Evolutionary conservation across 2,329 filamentous ascomycete species (phyloP).

Genomic region (Ceratocystis diversiconidia): DNA sequence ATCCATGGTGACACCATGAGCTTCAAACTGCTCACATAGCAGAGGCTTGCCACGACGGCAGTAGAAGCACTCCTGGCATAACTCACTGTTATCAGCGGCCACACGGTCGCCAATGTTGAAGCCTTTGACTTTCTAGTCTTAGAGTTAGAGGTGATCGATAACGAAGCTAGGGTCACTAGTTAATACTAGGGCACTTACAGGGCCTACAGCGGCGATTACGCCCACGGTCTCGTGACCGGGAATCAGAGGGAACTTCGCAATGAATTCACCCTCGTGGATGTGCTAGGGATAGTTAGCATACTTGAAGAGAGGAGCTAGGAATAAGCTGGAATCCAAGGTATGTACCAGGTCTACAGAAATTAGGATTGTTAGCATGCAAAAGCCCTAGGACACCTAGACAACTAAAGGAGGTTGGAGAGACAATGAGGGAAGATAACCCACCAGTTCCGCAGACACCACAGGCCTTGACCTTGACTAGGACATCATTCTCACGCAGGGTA

Average conservation of each 20-base stretch:
- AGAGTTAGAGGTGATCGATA: background rate
- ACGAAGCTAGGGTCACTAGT: background rate
- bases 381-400: background rate
- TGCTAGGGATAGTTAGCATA: conserved; percentile 26
- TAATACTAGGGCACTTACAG: conserved; percentile 21
- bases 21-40: conserved; percentile 55
- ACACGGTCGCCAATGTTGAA: conserved; percentile 51
- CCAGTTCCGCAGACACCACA: conserved; percentile 49
- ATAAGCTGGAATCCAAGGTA: background rate
- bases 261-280: conserved; percentile 56
- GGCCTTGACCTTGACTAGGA: conserved; percentile 53
- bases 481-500: conserved; percentile 43
- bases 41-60: conserved; percentile 53
- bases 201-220: conserved; percentile 44
- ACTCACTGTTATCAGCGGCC: conserved; percentile 49
- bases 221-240: conserved; percentile 57
- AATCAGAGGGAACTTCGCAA: conserved; percentile 48
- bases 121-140: conserved; percentile 37
- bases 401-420: background rate
- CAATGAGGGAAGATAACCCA: conserved; percentile 22
- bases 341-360: conserved; percentile 26
- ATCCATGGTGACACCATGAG: conserved; percentile 52
- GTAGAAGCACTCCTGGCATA: conserved; percentile 60
- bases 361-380: conserved; percentile 20
- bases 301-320: background rate